Conservation (phyloP, 306 rosid species). For the Cucurbita moschata region DNA sequence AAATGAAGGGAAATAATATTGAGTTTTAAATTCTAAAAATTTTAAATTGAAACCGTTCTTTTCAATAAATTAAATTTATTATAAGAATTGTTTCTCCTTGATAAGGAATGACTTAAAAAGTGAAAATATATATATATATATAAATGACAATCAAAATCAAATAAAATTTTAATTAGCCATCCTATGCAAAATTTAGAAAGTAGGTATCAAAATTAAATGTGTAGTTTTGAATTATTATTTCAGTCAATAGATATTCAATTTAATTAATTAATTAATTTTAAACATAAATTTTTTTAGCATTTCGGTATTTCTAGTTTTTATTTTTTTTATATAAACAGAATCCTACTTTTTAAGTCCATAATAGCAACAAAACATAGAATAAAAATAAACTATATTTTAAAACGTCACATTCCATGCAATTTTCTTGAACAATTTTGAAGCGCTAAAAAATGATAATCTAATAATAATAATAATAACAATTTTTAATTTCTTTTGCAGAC, state of each 20-base stretch:
- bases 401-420: not conserved
- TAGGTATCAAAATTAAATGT: not conserved
- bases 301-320: no score
- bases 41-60: not conserved
- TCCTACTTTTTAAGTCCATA: not conserved
- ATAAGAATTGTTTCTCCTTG: not conserved
- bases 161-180: not conserved
- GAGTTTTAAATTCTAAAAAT: not conserved
- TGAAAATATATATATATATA: not conserved
- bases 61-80: not conserved
- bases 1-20: not conserved
- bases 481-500: not conserved
- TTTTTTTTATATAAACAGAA: no score
- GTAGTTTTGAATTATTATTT: not conserved
- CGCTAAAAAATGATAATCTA: no score
- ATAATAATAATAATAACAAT: not conserved
- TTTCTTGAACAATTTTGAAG: no score
- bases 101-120: not conserved
- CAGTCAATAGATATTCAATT: no score
- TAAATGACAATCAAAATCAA: not conserved
- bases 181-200: not conserved
- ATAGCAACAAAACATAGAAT: not conserved
- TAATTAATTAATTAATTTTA: no score
- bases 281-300: no score
- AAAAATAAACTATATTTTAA: not conserved